Evolutionary conservation across 768 basidiomycete genomes (phyloP).

Genomic region (Russula earlei): DNA sequence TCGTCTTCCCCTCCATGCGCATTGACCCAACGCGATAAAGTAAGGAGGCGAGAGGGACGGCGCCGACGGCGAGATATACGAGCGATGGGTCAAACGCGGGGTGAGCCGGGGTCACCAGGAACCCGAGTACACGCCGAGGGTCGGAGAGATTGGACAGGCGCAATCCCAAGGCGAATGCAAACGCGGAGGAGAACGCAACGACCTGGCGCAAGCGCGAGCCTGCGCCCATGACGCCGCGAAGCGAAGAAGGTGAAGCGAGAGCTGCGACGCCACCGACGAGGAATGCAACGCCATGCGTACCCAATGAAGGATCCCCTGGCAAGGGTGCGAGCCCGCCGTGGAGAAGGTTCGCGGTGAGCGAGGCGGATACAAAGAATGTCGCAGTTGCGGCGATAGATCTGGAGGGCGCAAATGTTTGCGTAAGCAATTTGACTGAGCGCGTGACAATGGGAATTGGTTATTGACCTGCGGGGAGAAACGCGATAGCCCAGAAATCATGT

Average conservation of each 20-base stretch:
- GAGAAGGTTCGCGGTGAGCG: conserved; percentile 34
- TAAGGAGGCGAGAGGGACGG: conserved; percentile 36
- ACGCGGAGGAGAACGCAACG: conserved; percentile 34
- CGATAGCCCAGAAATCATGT: conserved; percentile 56
- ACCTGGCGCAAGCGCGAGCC: conserved; percentile 5
- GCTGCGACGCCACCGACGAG: conserved; percentile 23
- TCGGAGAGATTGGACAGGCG: conserved; percentile 46
- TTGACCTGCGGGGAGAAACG: conserved; percentile 46
- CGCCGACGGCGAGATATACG: conserved; percentile 42
- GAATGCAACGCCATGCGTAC: conserved; percentile 24
- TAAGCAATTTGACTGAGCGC: background rate
- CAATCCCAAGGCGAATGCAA: conserved; percentile 46
- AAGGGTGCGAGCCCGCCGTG: conserved; percentile 28
- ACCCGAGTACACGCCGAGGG: conserved; percentile 39
- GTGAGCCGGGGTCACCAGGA: conserved; percentile 42
- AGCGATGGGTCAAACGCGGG: conserved; percentile 48
- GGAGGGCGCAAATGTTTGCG: conserved; percentile 38
- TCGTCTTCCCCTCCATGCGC: conserved; percentile 30
- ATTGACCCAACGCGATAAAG: conserved; percentile 38
- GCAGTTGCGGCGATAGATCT: conserved; percentile 49
- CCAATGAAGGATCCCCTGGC: conserved; percentile 18
- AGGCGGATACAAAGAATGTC: conserved; percentile 43
- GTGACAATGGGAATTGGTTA: background rate
- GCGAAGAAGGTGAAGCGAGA: conserved; percentile 7
- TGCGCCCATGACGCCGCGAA: background rate